Base-by-base conservation (phyloP, 2,329 filamentous ascomycete species). In the Colletotrichum cordylinicola region DNA sequence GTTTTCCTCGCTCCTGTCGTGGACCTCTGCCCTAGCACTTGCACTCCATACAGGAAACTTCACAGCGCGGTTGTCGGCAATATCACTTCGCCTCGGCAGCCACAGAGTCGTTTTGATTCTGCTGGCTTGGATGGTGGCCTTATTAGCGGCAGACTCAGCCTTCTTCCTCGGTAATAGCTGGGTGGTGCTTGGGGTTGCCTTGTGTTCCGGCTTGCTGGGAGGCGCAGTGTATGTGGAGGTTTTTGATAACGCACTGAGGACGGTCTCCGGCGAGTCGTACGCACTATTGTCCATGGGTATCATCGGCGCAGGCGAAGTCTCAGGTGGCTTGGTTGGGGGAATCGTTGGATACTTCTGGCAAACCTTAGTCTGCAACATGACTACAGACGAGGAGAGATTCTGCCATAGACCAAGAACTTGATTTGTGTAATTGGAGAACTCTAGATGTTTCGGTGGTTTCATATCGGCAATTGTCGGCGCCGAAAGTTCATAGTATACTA, bases 181-280 rank as follows among this genome's bases (percentile, higher is more conserved):
- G 6, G 52, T 83, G 2, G 72, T 81, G 4, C 78, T 81, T 6
- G 10, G 81, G 1, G 69, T 81, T 7, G 81, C 80, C 10, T 81
- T 83, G 8, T 67, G 74, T 3, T 72, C 79, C 4, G 84, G 83
- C 2, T 31, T 84, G 2, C 75, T 79, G 12, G 80, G 79, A 6
- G 82, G 82, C 21, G 78, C 80, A 5, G 70, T 82, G 1, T 83
- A 82, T 70, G 79, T 81, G 64, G 79, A 77, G 18, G 64, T 80
- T 9, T 76, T 82, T n/a, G 78, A 77, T 2, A 75, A 35, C 6
- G 69, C 79, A 0, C 55, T 83, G 3, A 78, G 78, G 78, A 78
- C 27, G 80, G 80, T 5, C 78, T 78, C 48, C 16, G 55, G 76
- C 4, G 21, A 74, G 1, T 77, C 78, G 3, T 79, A 81, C 58